Percentiles rank a stretch among this genome's conserved stretches.
Conservation (phyloP, 1,284 basidiomycete genomes). For the Cryptococcus wingfieldii region DNA sequence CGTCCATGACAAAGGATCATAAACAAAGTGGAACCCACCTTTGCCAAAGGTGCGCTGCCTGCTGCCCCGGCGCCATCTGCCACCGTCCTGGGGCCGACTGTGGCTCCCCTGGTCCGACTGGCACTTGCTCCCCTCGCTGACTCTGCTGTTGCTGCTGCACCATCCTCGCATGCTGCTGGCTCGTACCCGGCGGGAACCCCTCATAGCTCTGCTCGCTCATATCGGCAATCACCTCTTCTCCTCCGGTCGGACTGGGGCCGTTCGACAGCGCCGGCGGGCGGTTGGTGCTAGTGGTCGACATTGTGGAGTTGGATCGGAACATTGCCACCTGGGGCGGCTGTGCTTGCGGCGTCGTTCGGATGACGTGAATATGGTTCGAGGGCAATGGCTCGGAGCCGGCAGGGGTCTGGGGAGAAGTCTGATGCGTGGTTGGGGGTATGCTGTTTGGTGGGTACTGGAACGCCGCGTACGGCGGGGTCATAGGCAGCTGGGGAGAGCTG, state of each 20-base stretch:
- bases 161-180: neutral
- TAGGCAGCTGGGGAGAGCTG: neutral
- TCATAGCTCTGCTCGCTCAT: conserved; percentile 1
- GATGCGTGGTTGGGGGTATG: neutral
- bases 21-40: neutral
- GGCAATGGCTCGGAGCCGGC: conserved; percentile 2
- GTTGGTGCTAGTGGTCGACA: conserved; percentile 5
- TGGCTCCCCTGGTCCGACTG: neutral
- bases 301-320: conserved; percentile 8
- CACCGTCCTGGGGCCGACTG: neutral
- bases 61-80: neutral
- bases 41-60: neutral
- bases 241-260: conserved; percentile 9
- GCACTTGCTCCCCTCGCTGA: neutral
- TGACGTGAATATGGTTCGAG: conserved; percentile 11
- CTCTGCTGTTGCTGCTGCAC: neutral
- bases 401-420: neutral
- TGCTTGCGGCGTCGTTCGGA: conserved; percentile 5
- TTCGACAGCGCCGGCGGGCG: conserved; percentile 7
- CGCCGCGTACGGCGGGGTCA: neutral
- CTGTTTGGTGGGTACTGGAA: neutral
- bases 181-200: neutral
- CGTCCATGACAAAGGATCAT: conserved; percentile 1
- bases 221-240: conserved; percentile 5
- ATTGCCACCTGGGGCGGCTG: neutral